Evolutionary conservation across 768 basidiomycete species (phyloP).

Genomic region (Leccinum fibrillosum): DNA sequence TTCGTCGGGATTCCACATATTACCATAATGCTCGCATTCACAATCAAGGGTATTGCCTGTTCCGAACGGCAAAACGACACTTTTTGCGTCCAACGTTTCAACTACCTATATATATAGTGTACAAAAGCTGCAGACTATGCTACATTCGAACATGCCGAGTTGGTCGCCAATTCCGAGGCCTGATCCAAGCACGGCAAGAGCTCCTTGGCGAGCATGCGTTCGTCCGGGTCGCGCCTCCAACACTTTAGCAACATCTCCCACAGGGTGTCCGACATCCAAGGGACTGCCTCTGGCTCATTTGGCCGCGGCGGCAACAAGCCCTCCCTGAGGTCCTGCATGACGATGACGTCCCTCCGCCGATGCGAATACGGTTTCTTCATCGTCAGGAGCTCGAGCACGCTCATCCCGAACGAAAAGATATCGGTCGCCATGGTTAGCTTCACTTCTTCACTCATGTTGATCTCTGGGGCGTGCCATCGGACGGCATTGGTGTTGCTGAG

Average conservation of each 20-base stretch:
- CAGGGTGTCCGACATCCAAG: conserved; percentile 44
- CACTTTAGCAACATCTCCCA: conserved; percentile 47
- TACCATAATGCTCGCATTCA: conserved; percentile 38
- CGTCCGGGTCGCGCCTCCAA: conserved; percentile 40
- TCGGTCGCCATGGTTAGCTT: conserved; percentile 48
- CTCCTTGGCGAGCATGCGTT: conserved; percentile 41
- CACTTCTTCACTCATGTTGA: conserved; percentile 42
- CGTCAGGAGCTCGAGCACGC: conserved; percentile 56
- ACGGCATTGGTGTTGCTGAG: conserved; percentile 45
- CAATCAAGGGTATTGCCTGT: conserved; percentile 23
- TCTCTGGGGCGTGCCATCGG: conserved; percentile 62
- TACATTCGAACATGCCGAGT: background rate
- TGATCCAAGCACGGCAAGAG: conserved; percentile 23
- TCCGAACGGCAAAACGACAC: background rate
- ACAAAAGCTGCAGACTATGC: background rate
- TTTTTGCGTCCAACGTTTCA: background rate
- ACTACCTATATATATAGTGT: conserved; percentile 2
- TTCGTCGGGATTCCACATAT: conserved; percentile 35
- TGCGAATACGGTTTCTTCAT: conserved; percentile 49
- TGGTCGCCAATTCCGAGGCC: background rate
- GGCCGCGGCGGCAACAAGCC: conserved; percentile 45
- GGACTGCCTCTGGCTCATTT: conserved; percentile 25
- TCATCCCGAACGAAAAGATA: conserved; percentile 59
- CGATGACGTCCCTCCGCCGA: conserved; percentile 46
- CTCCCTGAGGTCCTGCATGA: conserved; percentile 43